A percentile compares a stretch with the other conserved stretches of the same genome.
These are phyloP conservation scores for Cryptococcus jaspeensis DNA, from an alignment of 1,284 basidiomycete species.

Conservation along the genomic window DNA sequence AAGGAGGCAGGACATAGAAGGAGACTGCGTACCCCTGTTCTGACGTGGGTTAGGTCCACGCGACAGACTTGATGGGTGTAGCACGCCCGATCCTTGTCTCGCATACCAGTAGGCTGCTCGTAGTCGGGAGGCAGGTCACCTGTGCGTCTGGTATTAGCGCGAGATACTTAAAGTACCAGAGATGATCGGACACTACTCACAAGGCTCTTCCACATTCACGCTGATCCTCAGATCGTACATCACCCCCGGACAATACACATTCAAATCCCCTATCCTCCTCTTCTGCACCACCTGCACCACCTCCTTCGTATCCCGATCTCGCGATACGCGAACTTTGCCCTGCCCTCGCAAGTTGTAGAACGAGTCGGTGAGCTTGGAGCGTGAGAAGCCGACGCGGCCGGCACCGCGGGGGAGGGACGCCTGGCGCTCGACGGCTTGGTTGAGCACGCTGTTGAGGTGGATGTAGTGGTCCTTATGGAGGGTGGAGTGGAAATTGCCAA, in stretches of 20 bases:
- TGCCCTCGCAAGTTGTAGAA: conserved; percentile 60
- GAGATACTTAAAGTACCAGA: too few relatives aligned
- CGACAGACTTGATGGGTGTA: conserved; percentile 89
- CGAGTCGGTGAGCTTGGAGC: conserved; percentile 76
- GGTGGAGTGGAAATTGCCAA: conserved; percentile 78
- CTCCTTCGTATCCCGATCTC: conserved; percentile 68
- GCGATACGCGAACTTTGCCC: conserved; percentile 76
- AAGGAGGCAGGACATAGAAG: not conserved
- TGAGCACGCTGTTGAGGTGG: conserved; percentile 80
- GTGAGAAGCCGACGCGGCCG: conserved; percentile 68
- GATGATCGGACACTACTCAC: conserved; percentile 35
- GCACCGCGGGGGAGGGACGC: conserved; percentile 54
- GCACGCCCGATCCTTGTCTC: conserved; percentile 86
- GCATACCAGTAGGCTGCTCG: conserved; percentile 56
- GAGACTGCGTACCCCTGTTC: conserved; percentile 40
- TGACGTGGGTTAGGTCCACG: conserved; percentile 92
- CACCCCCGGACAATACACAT: conserved; percentile 79
- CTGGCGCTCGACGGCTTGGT: conserved; percentile 58
- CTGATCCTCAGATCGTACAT: conserved; percentile 88
- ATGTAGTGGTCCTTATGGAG: conserved; percentile 56
- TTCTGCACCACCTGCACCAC: conserved; percentile 71
- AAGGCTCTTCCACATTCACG: conserved; percentile 72
- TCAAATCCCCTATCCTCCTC: conserved; percentile 78
- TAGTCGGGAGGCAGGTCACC: conserved; percentile 7
- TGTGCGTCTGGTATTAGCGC: too few relatives aligned